phyloP scores from a whole-genome alignment of 1,139 yeast species.

The Pichia sp. region DNA sequence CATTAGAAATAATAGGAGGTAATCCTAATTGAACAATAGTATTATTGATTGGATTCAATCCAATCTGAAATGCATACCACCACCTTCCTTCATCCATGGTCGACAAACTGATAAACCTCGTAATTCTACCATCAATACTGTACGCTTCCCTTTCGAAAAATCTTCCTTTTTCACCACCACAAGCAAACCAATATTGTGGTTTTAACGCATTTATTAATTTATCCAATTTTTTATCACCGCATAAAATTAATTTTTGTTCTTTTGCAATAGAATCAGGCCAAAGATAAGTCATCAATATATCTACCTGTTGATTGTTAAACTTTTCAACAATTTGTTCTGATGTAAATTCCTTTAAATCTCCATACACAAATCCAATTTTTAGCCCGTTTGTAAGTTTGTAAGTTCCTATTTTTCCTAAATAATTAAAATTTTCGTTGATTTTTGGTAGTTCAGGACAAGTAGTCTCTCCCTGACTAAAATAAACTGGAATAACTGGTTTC shows the following conservation, averaged over 20 bases:
- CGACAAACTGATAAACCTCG: constrained; percentile 62
- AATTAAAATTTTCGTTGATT: constrained; percentile 1
- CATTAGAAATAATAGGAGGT: background rate
- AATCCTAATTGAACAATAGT: background rate
- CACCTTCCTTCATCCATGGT: constrained; percentile 55
- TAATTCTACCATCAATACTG: constrained; percentile 30
- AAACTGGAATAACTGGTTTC: constrained; percentile 19
- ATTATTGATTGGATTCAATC: background rate
- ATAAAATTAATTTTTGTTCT: constrained; percentile 36
- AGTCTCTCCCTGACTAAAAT: constrained; percentile 19
- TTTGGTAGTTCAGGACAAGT: background rate
- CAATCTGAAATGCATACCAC: constrained; percentile 64
- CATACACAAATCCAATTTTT: constrained; percentile 41
- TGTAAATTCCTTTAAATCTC: constrained; percentile 18
- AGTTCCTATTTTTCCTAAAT: constrained; percentile 34
- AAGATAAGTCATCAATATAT: constrained; percentile 50
- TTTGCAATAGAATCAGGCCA: constrained; percentile 55
- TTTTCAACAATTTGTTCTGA: constrained; percentile 18
- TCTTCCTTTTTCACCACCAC: constrained; percentile 43
- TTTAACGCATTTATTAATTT: constrained; percentile 36
- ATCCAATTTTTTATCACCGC: constrained; percentile 41
- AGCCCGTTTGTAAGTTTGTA: constrained; percentile 41
- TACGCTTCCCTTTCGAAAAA: constrained; percentile 57
- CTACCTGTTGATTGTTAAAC: constrained; percentile 34
- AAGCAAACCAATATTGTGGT: constrained; percentile 65